A percentile compares a stretch with the other conserved stretches of the same genome.
Conservation (phyloP, 306 rosid species). For the Carpinus viminea region DNA sequence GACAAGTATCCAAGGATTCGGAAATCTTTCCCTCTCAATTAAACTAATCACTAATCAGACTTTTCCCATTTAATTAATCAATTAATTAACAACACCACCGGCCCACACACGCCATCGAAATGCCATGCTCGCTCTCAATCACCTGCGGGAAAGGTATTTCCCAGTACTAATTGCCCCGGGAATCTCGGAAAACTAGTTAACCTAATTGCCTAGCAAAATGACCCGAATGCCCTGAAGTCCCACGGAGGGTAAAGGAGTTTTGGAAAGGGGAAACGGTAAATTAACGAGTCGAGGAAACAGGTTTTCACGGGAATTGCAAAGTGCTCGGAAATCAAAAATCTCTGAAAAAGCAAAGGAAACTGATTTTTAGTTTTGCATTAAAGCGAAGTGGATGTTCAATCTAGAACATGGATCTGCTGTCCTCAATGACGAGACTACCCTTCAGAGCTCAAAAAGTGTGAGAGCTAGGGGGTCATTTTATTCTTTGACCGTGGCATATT, state of each 20-base stretch:
- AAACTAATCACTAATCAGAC: not conserved
- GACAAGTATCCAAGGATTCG: constrained; percentile 22
- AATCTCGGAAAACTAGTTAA: constrained; percentile 30
- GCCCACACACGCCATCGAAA: constrained; percentile 37
- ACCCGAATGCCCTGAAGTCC: not conserved
- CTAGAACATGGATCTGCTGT: not conserved
- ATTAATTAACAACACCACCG: constrained; percentile 6
- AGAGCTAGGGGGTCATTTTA: not conserved
- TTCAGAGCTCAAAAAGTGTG: not conserved
- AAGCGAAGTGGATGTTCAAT: constrained; percentile 14
- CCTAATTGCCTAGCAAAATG: not conserved
- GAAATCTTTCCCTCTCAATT: not conserved
- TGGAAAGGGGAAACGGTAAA: not conserved
- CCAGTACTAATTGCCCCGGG: constrained; percentile 25
- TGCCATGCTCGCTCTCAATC: constrained; percentile 31
- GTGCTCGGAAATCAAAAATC: constrained; percentile 12
- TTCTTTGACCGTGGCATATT: not conserved
- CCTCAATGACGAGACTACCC: constrained; percentile 17
- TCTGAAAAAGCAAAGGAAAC: constrained; percentile 9
- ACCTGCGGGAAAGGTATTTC: not conserved
- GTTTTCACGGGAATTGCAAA: not conserved
- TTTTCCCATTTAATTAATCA: not conserved
- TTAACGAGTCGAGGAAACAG: not conserved
- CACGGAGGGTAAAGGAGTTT: not conserved
- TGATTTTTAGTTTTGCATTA: constrained; percentile 27